Percentiles rank a stretch among this genome's conserved stretches.
phyloP scores from a whole-genome alignment of 2,329 filamentous ascomycete species.

The Botrytis fabae region DNA sequence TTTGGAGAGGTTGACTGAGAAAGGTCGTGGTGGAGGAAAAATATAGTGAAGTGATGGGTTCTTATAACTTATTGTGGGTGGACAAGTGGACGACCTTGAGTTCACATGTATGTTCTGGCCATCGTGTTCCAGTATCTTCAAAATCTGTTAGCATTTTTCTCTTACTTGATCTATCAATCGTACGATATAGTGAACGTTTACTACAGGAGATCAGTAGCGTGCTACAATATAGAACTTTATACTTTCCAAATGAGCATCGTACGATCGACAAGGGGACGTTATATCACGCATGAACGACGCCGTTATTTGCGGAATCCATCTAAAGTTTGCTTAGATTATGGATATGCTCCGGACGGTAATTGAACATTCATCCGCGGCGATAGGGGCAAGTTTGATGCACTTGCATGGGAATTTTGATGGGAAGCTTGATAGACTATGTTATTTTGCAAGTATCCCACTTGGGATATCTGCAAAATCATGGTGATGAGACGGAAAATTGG shows the following conservation, averaged over 20 bases:
- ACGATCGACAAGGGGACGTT: too few relatives aligned
- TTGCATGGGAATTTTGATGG: not conserved
- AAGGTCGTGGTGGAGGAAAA: not conserved
- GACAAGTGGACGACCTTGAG: not conserved
- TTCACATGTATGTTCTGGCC: not conserved
- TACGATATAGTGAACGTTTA: too few relatives aligned
- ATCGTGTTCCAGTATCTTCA: not conserved
- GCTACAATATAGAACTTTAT: too few relatives aligned
- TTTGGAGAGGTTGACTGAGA: not conserved
- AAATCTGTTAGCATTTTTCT: accelerated
- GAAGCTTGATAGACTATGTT: not conserved
- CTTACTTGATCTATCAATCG: not conserved
- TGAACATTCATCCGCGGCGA: not conserved
- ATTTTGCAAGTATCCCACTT: not conserved
- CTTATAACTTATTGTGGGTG: not conserved
- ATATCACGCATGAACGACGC: too few relatives aligned
- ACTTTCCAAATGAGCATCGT: too few relatives aligned
- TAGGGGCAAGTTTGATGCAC: not conserved
- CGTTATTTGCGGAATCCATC: too few relatives aligned
- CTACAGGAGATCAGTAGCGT: too few relatives aligned
- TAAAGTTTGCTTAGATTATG: not conserved
- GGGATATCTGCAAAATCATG: not conserved
- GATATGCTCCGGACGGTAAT: not conserved
- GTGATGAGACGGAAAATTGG: not conserved
- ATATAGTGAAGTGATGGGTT: not conserved